Percentiles rank a stretch among this genome's conserved stretches.
These are phyloP conservation scores for Diplodia seriata DNA, from an alignment of 2,329 filamentous ascomycete species.

Conservation along the genomic window DNA sequence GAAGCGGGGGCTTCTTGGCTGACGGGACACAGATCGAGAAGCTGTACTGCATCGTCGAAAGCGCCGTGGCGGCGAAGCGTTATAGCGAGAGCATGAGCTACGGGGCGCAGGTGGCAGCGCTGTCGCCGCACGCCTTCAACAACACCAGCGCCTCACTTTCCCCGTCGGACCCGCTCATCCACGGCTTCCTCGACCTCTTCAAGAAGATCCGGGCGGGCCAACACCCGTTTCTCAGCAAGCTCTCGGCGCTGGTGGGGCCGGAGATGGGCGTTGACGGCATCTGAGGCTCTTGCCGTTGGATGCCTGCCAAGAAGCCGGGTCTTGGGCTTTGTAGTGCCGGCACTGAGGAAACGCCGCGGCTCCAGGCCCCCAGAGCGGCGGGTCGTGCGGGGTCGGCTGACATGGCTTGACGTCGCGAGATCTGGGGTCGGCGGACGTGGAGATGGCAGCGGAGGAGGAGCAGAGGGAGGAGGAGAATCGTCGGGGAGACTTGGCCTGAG, in stretches of 20 bases:
- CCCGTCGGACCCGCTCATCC: slow-evolving; percentile 20
- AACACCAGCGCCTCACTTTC: slow-evolving; percentile 6
- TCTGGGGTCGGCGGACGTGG: background rate
- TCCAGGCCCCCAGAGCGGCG: slow-evolving; percentile 10
- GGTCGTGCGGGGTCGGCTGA: slow-evolving; percentile 4
- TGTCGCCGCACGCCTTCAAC: slow-evolving; percentile 21
- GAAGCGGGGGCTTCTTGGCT: slow-evolving; percentile 28
- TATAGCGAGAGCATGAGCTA: slow-evolving; percentile 26
- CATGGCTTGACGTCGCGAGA: slow-evolving; percentile 3
- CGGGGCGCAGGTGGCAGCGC: slow-evolving; percentile 11
- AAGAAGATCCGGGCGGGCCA: slow-evolving; percentile 30
- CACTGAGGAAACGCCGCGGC: background rate
- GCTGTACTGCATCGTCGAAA: slow-evolving; percentile 32
- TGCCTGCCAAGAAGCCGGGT: background rate
- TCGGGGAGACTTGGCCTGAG: slow-evolving; percentile 2
- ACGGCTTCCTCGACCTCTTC: slow-evolving; percentile 26
- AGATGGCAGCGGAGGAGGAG: background rate
- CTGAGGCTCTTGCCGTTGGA: slow-evolving; percentile 12
- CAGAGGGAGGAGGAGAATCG: background rate
- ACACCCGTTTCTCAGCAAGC: slow-evolving; percentile 26
- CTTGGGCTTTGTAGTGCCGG: background rate
- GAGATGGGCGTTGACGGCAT: slow-evolving; percentile 23
- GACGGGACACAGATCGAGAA: slow-evolving; percentile 25
- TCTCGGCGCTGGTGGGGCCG: slow-evolving; percentile 14
- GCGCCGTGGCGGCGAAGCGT: slow-evolving; percentile 32